A percentile compares a stretch with the other conserved stretches of the same genome.
Evolutionary conservation across 495 filamentous ascomycete species (phyloP).

Genomic region (Filosporella fistucella): DNA sequence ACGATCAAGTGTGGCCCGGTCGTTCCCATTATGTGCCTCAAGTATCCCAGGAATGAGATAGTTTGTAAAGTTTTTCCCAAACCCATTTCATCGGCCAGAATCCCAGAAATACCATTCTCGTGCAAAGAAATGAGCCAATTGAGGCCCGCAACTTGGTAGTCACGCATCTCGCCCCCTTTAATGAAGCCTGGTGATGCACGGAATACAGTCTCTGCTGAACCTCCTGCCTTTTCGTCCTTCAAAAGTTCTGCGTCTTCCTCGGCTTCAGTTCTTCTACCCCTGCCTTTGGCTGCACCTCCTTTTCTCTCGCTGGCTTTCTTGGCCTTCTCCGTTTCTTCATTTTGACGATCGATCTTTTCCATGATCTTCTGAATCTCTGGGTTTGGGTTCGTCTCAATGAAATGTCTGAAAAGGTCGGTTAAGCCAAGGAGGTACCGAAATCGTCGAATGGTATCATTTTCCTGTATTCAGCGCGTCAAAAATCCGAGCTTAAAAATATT

Average conservation of each 20-base stretch:
- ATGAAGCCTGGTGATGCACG: slow-evolving; percentile 88
- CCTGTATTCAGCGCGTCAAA: slow-evolving; percentile 51
- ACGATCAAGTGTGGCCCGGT: slow-evolving; percentile 89
- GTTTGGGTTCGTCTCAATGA: slow-evolving; percentile 96
- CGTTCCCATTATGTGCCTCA: slow-evolving; percentile 83
- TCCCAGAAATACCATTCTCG: slow-evolving; percentile 98
- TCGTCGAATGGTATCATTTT: slow-evolving; percentile 91
- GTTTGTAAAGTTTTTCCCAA: slow-evolving; percentile 93
- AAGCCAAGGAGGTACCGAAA: slow-evolving; percentile 94
- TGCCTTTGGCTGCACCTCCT: slow-evolving; percentile 77
- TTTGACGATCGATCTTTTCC: slow-evolving; percentile 87
- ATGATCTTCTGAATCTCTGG: slow-evolving; percentile 88
- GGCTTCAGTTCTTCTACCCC: slow-evolving; percentile 86
- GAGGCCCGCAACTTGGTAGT: slow-evolving; percentile 90
- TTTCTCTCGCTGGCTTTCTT: slow-evolving; percentile 72
- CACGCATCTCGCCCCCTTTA: slow-evolving; percentile 81
- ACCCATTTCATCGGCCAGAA: slow-evolving; percentile 97
- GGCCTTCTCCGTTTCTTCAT: slow-evolving; percentile 66
- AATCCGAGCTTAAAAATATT: background rate
- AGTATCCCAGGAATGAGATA: slow-evolving; percentile 83
- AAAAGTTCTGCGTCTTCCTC: slow-evolving; percentile 97
- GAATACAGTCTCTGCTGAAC: slow-evolving; percentile 82
- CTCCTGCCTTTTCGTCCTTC: slow-evolving; percentile 83
- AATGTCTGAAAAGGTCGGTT: slow-evolving; percentile 97
- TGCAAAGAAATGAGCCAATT: slow-evolving; percentile 99